Conservation (phyloP, 1,284 basidiomycete species). For the Microbotryomycetes sp. region DNA sequence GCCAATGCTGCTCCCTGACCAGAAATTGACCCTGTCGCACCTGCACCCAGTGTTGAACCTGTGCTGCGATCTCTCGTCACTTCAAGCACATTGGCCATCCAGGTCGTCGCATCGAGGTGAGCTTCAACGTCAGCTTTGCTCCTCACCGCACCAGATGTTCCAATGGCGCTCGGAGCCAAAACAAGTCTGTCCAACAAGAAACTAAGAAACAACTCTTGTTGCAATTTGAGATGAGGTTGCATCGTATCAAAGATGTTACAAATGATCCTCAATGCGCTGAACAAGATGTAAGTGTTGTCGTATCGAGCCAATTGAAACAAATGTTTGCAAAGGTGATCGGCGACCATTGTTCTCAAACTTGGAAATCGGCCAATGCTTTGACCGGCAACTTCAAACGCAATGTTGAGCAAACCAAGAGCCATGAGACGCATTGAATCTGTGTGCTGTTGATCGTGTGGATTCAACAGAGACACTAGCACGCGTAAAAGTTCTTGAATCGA, state of each 20-base stretch:
- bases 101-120: conserved; percentile 36
- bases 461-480: conserved; percentile 88
- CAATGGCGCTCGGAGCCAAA: conserved; percentile 37
- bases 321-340: conserved; percentile 90
- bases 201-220: conserved; percentile 89
- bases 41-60: not conserved
- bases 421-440: conserved; percentile 93
- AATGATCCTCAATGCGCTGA: conserved; percentile 74
- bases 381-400: conserved; percentile 82
- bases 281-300: conserved; percentile 73
- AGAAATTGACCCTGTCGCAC: not conserved
- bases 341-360: conserved; percentile 62
- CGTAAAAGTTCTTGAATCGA: conserved; percentile 89
- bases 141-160: conserved; percentile 36
- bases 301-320: conserved; percentile 90
- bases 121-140: conserved; percentile 41
- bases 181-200: conserved; percentile 86
- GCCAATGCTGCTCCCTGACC: not conserved
- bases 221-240: conserved; percentile 82
- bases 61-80: not conserved
- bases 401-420: conserved; percentile 78
- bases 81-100: conserved; percentile 22
- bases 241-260: conserved; percentile 84
- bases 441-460: conserved; percentile 89
- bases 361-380: conserved; percentile 58